Percentiles rank a stretch among this genome's conserved stretches.
phyloP scores from a whole-genome alignment of 805 yeast species.

The Kodamaea kaohsiungensis region DNA sequence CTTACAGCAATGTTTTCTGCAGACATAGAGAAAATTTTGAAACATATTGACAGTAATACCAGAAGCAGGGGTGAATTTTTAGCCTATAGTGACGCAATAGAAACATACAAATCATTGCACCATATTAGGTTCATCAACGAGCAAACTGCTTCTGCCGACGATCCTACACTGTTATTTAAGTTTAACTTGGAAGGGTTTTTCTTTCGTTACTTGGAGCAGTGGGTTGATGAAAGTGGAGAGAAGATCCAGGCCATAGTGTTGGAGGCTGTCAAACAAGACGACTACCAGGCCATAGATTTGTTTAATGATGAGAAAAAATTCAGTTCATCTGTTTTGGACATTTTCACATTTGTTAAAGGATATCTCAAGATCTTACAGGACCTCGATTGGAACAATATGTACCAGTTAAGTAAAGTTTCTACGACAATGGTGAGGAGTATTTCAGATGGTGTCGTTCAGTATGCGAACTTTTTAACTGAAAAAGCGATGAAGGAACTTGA shows the following conservation, averaged over 20 bases:
- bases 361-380: constrained; percentile 56
- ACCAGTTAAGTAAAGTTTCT: constrained; percentile 61
- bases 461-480: constrained; percentile 42
- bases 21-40: constrained; percentile 53
- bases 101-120: constrained; percentile 51
- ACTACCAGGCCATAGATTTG: constrained; percentile 51
- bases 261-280: constrained; percentile 59
- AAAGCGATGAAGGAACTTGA: constrained; percentile 46
- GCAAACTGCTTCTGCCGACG: constrained; percentile 40
- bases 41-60: constrained; percentile 47
- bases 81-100: constrained; percentile 57
- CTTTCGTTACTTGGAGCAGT: constrained; percentile 36
- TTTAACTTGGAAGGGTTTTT: constrained; percentile 60
- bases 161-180: constrained; percentile 32
- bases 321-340: constrained; percentile 67
- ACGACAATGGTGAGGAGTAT: constrained; percentile 63
- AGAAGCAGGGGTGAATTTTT: constrained; percentile 32
- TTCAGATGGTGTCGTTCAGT: constrained; percentile 57
- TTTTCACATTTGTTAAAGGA: constrained; percentile 62
- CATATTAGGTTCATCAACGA: constrained; percentile 53
- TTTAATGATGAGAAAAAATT: constrained; percentile 40
- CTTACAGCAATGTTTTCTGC: constrained; percentile 54
- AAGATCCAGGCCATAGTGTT: constrained; percentile 50
- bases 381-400: constrained; percentile 65
- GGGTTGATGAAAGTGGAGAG: constrained; percentile 47